Evolutionary conservation across 192 early-diverging fungal species (phyloP).

Genomic region (Gryganskiella cystojenkinii): DNA sequence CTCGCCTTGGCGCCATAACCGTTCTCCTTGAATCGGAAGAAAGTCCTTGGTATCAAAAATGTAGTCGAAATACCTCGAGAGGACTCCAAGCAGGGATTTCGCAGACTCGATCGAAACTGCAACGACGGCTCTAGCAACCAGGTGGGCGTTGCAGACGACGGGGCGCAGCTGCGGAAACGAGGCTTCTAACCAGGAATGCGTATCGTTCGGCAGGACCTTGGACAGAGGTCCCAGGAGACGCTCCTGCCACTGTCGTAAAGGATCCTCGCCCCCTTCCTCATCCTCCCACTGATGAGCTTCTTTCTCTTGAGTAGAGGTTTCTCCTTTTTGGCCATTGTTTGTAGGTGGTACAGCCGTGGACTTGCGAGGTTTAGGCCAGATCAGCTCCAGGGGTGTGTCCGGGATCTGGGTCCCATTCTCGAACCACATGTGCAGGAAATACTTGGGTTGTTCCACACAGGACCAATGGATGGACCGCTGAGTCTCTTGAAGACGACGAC

Average conservation of each 20-base stretch:
- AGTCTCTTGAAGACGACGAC: neutral
- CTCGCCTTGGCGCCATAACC: too few species aligned
- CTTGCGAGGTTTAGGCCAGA: neutral
- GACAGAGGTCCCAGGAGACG: neutral
- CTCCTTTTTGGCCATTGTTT: neutral
- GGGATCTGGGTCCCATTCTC: conserved; percentile 13
- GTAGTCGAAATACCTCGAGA: neutral
- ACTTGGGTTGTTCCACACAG: neutral
- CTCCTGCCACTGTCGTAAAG: too few species aligned
- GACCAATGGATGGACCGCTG: neutral
- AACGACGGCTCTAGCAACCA: neutral
- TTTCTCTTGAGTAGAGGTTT: neutral
- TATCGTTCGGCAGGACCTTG: neutral
- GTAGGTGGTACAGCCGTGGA: neutral
- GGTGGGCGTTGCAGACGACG: conserved; percentile 5
- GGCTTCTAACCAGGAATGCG: neutral
- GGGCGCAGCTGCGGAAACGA: neutral
- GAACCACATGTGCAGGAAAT: conserved; percentile 29
- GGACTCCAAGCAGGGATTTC: neutral
- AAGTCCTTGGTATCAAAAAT: neutral
- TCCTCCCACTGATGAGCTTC: neutral
- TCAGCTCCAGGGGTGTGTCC: conserved; percentile 7
- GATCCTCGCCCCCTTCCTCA: too few species aligned
- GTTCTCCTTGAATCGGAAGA: too few species aligned
- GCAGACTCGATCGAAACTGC: neutral